phyloP scores from a whole-genome alignment of 805 yeast species.

The Tetrapisispora nanseiensis region DNA sequence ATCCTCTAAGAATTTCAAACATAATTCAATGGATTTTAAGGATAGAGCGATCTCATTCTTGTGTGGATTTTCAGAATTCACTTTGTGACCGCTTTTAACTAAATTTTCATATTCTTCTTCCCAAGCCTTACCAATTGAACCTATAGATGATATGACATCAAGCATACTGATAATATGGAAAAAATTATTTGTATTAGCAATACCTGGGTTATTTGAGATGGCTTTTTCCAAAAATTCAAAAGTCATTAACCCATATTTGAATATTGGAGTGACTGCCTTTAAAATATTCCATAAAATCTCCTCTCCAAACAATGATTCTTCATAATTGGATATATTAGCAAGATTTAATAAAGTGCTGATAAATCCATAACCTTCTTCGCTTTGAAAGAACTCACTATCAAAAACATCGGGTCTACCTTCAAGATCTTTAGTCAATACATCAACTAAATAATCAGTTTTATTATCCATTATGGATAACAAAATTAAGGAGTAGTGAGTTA shows the following conservation, averaged over 20 bases:
- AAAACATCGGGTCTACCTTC: constrained; percentile 21
- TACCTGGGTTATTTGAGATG: neutral
- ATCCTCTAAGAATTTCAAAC: constrained; percentile 36
- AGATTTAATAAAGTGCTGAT: constrained; percentile 34
- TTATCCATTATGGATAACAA: constrained; percentile 15
- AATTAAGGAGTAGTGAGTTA: constrained; percentile 30
- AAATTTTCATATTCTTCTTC: constrained; percentile 49
- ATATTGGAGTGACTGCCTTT: constrained; percentile 4
- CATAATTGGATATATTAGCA: constrained; percentile 11
- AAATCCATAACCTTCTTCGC: constrained; percentile 37
- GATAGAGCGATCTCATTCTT: constrained; percentile 48
- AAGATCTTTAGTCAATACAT: constrained; percentile 17
- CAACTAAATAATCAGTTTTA: constrained; percentile 8
- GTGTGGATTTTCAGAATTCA: constrained; percentile 37
- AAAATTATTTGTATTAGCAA: constrained; percentile 21
- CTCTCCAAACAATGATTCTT: constrained; percentile 36
- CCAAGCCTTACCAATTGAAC: constrained; percentile 65
- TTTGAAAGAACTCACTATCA: constrained; percentile 22
- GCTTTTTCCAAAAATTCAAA: neutral
- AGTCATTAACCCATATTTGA: neutral
- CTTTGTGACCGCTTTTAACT: constrained; percentile 34
- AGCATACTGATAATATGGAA: constrained; percentile 56
- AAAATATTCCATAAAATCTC: constrained; percentile 44
- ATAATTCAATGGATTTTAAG: constrained; percentile 48
- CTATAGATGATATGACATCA: constrained; percentile 69